Percentiles rank a stretch among this genome's conserved stretches.
phyloP scores from a whole-genome alignment of 495 filamentous ascomycete species.

The Penicillium lividum region DNA sequence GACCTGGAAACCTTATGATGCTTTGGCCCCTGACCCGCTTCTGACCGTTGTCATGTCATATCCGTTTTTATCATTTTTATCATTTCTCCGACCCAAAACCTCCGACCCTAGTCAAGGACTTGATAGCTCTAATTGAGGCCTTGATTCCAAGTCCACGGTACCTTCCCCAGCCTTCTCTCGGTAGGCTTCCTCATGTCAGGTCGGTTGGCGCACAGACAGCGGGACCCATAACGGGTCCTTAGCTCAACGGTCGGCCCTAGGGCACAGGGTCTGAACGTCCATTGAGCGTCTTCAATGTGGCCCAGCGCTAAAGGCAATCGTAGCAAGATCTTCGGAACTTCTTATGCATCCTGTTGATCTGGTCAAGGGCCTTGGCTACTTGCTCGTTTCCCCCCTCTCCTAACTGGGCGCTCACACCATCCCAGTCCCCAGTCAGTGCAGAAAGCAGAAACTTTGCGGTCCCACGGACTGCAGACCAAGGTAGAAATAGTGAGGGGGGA shows the following conservation, averaged over 20 bases:
- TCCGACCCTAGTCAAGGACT: neutral
- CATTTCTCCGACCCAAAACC: neutral
- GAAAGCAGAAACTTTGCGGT: neutral
- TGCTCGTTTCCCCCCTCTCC: neutral
- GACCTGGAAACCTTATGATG: slow-evolving; percentile 3
- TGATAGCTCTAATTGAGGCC: neutral
- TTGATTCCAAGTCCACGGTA: slow-evolving; percentile 14
- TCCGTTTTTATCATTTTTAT: neutral
- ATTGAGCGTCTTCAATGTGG: slow-evolving; percentile 8
- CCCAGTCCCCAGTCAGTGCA: neutral
- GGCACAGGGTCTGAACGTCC: slow-evolving; percentile 19
- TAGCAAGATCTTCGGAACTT: slow-evolving; percentile 23
- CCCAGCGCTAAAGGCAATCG: slow-evolving; percentile 21
- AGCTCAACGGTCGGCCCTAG: slow-evolving; percentile 25
- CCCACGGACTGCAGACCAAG: neutral
- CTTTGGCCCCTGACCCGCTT: slow-evolving; percentile 12
- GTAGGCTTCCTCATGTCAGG: neutral
- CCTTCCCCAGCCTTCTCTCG: slow-evolving; percentile 12
- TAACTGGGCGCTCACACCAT: neutral
- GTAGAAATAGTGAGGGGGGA: neutral
- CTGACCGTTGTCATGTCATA: slow-evolving; percentile 12
- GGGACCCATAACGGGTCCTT: slow-evolving; percentile 24
- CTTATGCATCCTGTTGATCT: slow-evolving; percentile 19
- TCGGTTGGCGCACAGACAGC: slow-evolving; percentile 23
- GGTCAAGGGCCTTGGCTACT: slow-evolving; percentile 10